Conservation (phyloP, 345 rosid species). For the Carallia pectinifolia region DNA sequence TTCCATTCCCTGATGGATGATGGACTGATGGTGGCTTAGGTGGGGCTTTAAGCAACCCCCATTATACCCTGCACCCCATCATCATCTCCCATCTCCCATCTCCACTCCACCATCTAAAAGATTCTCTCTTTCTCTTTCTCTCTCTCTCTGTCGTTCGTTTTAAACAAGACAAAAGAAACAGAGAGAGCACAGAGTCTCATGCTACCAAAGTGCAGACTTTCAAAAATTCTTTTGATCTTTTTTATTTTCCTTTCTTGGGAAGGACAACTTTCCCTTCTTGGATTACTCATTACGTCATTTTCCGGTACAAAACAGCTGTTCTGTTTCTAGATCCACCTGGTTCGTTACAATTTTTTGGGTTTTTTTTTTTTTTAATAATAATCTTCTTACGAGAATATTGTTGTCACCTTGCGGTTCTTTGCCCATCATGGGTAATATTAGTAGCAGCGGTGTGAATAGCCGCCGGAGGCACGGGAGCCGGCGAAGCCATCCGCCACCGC, state of each 20-base stretch:
- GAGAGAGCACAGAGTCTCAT: too few species aligned
- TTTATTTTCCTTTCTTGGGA: background rate
- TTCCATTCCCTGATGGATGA: conserved; percentile 5
- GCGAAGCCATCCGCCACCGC: conserved; percentile 47
- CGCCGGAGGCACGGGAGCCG: conserved; percentile 52
- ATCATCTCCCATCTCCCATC: conserved; percentile 9
- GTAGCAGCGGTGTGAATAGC: conserved; percentile 51
- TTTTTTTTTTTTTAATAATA: too few species aligned
- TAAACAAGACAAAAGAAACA: too few species aligned
- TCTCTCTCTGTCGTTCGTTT: background rate
- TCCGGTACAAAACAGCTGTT: too few species aligned
- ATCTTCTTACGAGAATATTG: too few species aligned
- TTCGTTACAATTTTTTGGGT: too few species aligned
- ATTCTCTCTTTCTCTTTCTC: background rate
- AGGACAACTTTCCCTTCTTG: conserved; percentile 2
- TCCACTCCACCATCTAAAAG: background rate
- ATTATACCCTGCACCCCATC: conserved; percentile 17
- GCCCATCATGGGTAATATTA: conserved; percentile 59
- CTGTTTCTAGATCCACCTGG: conserved; percentile 9
- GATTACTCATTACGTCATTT: too few species aligned
- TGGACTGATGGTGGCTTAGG: conserved; percentile 39
- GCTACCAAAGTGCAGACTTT: background rate
- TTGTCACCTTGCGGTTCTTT: conserved; percentile 2
- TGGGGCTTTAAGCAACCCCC: conserved; percentile 53
- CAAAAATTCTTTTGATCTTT: background rate